Conservation (phyloP, 768 basidiomycete genomes). For the Trametes cingulata region DNA sequence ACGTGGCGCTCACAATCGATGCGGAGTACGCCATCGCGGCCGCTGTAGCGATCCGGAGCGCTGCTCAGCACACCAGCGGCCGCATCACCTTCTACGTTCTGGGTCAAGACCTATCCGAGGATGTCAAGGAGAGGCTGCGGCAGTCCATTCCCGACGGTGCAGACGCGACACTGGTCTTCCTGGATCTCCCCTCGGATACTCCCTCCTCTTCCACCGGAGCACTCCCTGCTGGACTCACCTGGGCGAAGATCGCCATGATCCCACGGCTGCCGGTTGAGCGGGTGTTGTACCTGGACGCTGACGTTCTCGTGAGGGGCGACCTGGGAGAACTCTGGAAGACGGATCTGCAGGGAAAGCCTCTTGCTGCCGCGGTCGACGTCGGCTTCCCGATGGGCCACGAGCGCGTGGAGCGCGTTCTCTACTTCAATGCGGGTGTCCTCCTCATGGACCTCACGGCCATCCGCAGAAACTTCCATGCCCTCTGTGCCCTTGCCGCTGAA, state of each 20-base stretch:
- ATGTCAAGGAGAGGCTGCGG: constrained; percentile 34
- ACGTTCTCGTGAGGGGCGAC: constrained; percentile 46
- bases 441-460: constrained; percentile 48
- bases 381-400: constrained; percentile 51
- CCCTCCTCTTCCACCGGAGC: constrained; percentile 32
- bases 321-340: constrained; percentile 46
- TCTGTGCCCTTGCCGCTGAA: constrained; percentile 29
- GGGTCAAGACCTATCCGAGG: constrained; percentile 44
- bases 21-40: constrained; percentile 48
- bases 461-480: constrained; percentile 30
- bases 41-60: constrained; percentile 48
- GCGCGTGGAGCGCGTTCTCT: constrained; percentile 33
- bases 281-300: constrained; percentile 54
- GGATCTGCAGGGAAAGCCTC: constrained; percentile 41
- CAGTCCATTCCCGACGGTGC: constrained; percentile 30
- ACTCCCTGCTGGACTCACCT: constrained; percentile 35
- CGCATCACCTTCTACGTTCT: constrained; percentile 52
- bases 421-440: constrained; percentile 60
- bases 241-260: constrained; percentile 55
- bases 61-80: constrained; percentile 36
- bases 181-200: constrained; percentile 37
- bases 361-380: constrained; percentile 51
- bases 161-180: constrained; percentile 45
- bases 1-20: constrained; percentile 47
- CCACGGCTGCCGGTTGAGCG: constrained; percentile 49